phyloP scores from a whole-genome alignment of 108 stramenopile genomes.

The Cylindrotheca fusiformis region DNA sequence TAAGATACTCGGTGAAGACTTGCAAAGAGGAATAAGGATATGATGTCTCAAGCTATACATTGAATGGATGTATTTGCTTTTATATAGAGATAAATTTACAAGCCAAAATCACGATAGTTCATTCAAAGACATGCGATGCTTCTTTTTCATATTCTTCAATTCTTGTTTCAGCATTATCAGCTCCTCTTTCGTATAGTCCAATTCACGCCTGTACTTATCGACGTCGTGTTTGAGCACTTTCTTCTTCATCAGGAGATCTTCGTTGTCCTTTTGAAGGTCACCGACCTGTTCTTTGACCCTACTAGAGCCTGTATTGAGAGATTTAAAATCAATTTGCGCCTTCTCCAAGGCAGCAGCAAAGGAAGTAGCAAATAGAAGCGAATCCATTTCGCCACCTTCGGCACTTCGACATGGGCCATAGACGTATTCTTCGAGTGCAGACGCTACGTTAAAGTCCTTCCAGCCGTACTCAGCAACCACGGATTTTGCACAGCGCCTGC shows the following conservation, averaged over 20 bases:
- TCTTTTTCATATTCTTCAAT: conserved; percentile 8
- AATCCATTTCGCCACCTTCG: conserved; percentile 32
- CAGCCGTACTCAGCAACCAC: conserved; percentile 48
- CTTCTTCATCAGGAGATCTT: conserved; percentile 14
- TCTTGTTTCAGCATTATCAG: conserved; percentile 19
- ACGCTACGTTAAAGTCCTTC: conserved; percentile 39
- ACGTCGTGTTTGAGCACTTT: conserved; percentile 20
- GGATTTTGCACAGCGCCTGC: conserved; percentile 35
- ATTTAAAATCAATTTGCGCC: conserved; percentile 35
- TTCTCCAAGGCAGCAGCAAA: conserved; percentile 40
- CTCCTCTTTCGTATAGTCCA: conserved; percentile 30
- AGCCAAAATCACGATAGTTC: too few species aligned
- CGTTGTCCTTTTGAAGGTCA: conserved; percentile 18
- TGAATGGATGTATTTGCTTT: too few species aligned
- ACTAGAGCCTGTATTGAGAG: conserved; percentile 1
- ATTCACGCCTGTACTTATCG: conserved; percentile 8
- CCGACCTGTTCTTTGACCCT: conserved; percentile 8
- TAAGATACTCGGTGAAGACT: too few species aligned
- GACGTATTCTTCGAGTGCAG: conserved; percentile 41
- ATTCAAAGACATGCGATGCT: conserved; percentile 3
- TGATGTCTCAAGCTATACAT: too few species aligned
- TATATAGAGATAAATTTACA: too few species aligned
- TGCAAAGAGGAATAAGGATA: too few species aligned
- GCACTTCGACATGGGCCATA: conserved; percentile 13
- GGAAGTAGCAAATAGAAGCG: conserved; percentile 44